phyloP scores from a whole-genome alignment of 73 alveolate species.

The Tetrahymena thermophila region DNA sequence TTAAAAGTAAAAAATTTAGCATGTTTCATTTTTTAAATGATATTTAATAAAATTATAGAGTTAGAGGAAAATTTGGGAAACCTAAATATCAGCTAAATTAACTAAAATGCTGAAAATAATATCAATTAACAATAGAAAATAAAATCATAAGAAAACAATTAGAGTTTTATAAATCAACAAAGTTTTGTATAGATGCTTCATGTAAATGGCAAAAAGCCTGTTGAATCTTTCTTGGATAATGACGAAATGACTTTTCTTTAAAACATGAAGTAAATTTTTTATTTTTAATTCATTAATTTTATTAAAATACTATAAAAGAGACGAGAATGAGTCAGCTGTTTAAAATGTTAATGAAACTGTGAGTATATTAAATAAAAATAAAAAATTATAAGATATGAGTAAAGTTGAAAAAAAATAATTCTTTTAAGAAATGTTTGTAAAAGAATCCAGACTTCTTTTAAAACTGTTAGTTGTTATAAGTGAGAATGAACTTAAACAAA shows the following conservation, averaged over 20 bases:
- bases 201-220: not conserved
- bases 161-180: not conserved
- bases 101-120: not conserved
- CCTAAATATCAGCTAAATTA: not conserved
- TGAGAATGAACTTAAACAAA: not conserved
- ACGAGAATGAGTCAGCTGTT: not conserved
- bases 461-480: not conserved
- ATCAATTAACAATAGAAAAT: not conserved
- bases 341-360: not conserved
- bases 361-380: not conserved
- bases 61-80: not conserved
- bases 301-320: not conserved
- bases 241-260: not conserved
- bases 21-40: not conserved
- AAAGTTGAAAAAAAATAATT: not conserved
- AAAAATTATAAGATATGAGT: not conserved
- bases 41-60: not conserved
- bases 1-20: not conserved
- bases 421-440: not conserved
- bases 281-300: not conserved
- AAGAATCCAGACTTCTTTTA: not conserved
- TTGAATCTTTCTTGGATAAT: not conserved
- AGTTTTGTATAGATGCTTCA: not conserved
- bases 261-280: not conserved
- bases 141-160: not conserved